Base-by-base conservation (phyloP, 805 yeast species). In the Myxozyma melibiosi region DNA sequence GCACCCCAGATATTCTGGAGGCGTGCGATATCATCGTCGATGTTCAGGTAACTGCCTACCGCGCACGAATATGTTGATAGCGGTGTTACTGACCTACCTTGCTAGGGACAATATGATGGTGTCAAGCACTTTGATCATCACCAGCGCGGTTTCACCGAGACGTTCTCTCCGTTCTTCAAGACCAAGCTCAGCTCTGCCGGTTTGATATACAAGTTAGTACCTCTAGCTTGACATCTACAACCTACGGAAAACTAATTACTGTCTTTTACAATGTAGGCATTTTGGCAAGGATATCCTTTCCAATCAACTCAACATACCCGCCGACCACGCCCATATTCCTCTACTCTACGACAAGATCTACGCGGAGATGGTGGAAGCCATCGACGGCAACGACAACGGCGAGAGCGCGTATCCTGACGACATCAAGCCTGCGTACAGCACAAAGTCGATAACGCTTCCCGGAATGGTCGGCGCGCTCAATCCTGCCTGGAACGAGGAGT, bases 371-470 rank as follows among this genome's bases (percentile, higher is more conserved):
- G 77, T 94, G 57, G 98, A 94, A 73, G 84, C 96, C 8, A 78
- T 94, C 33, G 99, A 91, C 73, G 99, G 97, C 55, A 89, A 91
- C 69, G 99, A 94, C 72, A 94, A 94, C 68, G 99, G 99, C 68
- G 82, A 92, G 62, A 80, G 80, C 69, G 85, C 87, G 66, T 88
- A 83, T 67, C 81, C 79, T 4, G 80, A 78, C 46, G 81, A 78
- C 27, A 76, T 79, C 33, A 76, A 77, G 61, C 84, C 88, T 45
- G 79, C 77, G 61, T 94, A 89, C 76, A 80, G 80, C 64, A 90
- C 86, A 67, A 80, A 80, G 65, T 83, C 84, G 65, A 85, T 90
- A 71, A 79, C 89, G 16, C 78, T 94, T 51, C 92, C 96, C 7
- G 79, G 90, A 1, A 74, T 90, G 41, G 88, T 94, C 13, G 75